Base-by-base conservation (phyloP, 2,329 filamentous ascomycete genomes). In the Neonectria sp. region DNA sequence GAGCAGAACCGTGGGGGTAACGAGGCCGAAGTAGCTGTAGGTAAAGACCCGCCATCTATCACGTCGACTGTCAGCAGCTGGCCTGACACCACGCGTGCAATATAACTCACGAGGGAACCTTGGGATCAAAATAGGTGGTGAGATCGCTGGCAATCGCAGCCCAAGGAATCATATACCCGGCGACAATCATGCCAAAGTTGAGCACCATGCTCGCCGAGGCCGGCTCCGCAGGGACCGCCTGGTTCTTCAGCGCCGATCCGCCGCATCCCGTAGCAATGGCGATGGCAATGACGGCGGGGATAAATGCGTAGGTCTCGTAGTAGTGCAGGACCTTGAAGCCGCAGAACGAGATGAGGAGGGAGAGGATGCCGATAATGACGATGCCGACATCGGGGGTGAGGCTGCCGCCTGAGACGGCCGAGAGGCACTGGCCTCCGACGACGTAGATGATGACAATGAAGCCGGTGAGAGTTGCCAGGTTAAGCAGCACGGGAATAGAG, bases 161-260 rank as follows among this genome's bases (percentile, higher is more conserved):
- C 84, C 88, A 92, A 0, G 90, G 89, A 2, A 92, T 84, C 82
- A 91, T 87, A 74, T 90, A 91, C 0, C 87, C 88, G 0, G 90
- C 88, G 4, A 92, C 85, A 58, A 91, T 85, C 79, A 88, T 89
- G 55, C 84, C 89, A 68, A 89, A 92, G 33, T 82, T 86, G 6
- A 91, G 74, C 2, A 90, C 78, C 12, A 82, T 78, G 2, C 81
- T 76, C 0, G 87, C 84, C 1, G 83, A 82, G 0, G 86, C 77
- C 1, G 84, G 79, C 24, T 78, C 74, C 1, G 76, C 71, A 0
- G 83, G 79, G 17, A 74, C 67, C 1, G 82, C 81, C 75, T 91
- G 89, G 29, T 86, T 76, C 15, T 75, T 77, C 29, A 91, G 82
- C 17, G 83, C 76, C 5, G 81, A 81, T 1, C 86, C 87, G 35